A percentile compares a stretch with the other conserved stretches of the same genome.
These are phyloP conservation scores for Xylariaceae sp. DNA, from an alignment of 2,329 filamentous ascomycete genomes.

Conservation along the genomic window DNA sequence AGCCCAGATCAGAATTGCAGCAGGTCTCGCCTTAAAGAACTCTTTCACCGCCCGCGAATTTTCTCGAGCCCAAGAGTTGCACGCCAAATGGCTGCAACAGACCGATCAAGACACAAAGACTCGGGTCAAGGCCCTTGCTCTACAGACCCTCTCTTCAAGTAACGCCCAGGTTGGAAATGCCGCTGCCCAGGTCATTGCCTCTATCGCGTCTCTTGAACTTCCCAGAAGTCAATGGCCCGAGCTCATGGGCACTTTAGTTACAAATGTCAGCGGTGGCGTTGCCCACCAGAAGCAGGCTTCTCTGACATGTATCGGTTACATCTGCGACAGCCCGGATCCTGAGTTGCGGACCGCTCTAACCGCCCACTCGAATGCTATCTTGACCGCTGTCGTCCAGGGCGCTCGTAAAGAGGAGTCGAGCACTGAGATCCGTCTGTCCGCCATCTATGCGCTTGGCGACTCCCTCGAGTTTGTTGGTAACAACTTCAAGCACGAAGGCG, in stretches of 20 bases:
- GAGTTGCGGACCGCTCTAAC: conserved; percentile 77
- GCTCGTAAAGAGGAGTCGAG: conserved; percentile 95
- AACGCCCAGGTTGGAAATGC: conserved; percentile 82
- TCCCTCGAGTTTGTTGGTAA: conserved; percentile 95
- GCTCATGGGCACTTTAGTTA: conserved; percentile 80
- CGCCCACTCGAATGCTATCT: conserved; percentile 90
- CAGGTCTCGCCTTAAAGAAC: conserved; percentile 96
- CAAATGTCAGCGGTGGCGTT: conserved; percentile 82
- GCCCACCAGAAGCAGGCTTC: conserved; percentile 92
- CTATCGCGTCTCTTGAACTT: conserved; percentile 90
- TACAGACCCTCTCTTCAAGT: conserved; percentile 76
- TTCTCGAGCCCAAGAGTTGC: conserved; percentile 78
- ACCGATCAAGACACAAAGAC: conserved; percentile 77
- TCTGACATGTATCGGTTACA: conserved; percentile 93
- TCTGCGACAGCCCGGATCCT: conserved; percentile 90
- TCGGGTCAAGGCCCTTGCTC: conserved; percentile 82
- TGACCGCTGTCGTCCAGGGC: conserved; percentile 95
- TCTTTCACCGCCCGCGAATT: conserved; percentile 93
- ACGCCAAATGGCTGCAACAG: conserved; percentile 86
- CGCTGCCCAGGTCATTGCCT: conserved; percentile 89
- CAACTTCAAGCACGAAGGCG: conserved; percentile 98
- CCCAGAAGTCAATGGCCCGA: conserved; percentile 91
- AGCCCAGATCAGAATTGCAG: conserved; percentile 82
- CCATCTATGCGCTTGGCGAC: conserved; percentile 90
- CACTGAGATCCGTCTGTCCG: conserved; percentile 81